Percentiles rank a stretch among this genome's conserved stretches.
These are phyloP conservation scores for Uncinocarpus reesii DNA, from an alignment of 2,329 filamentous ascomycete genomes.

Conservation along the genomic window DNA sequence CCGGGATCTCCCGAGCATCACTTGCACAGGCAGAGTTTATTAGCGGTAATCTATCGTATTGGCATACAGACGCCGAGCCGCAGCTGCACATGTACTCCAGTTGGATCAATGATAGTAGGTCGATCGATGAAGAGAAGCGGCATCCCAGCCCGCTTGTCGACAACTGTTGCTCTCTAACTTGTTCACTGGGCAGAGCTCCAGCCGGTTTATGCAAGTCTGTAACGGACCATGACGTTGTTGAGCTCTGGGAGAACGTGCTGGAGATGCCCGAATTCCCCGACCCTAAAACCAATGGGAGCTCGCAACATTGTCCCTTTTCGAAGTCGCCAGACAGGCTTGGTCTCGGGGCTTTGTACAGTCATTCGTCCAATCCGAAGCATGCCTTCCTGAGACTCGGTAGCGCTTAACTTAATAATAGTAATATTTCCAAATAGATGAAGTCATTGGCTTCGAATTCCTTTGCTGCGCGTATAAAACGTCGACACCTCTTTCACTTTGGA, in stretches of 20 bases:
- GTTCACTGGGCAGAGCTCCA: neutral
- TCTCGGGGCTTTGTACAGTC: neutral
- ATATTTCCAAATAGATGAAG: conserved; percentile 5
- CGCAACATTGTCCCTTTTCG: neutral
- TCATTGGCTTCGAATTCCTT: conserved; percentile 5
- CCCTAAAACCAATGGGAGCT: neutral
- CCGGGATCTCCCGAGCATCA: conserved; percentile 6
- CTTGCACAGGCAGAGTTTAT: neutral
- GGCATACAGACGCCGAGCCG: neutral
- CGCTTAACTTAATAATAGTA: neutral
- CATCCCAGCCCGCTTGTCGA: no score
- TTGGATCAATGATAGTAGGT: neutral
- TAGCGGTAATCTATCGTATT: conserved; percentile 9
- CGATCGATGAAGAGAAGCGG: no score
- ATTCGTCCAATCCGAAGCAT: neutral
- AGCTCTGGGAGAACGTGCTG: neutral
- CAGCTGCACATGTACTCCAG: neutral
- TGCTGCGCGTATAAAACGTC: conserved; percentile 1
- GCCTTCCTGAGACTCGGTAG: neutral
- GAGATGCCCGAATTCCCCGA: conserved; percentile 6
- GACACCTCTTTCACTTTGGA: neutral
- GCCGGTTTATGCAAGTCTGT: neutral
- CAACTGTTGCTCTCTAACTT: neutral
- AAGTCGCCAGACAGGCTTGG: no score
- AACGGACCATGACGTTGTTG: neutral